A percentile compares a stretch with the other conserved stretches of the same genome.
Conservation (phyloP, 768 basidiomycete species). For the Rhizopogon sp. region DNA sequence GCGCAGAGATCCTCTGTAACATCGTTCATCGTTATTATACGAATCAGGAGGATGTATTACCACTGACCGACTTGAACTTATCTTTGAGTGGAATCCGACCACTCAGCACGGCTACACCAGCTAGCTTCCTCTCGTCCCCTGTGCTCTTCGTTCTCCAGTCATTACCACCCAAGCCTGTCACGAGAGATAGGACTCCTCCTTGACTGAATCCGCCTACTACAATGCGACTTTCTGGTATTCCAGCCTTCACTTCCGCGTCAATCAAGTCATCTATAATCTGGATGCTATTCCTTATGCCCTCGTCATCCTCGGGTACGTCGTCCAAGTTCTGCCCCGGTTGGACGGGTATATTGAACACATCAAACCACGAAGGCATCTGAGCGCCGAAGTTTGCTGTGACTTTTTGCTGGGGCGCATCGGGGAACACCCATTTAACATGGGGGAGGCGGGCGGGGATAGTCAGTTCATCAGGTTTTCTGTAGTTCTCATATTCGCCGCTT, state of each 20-base stretch:
- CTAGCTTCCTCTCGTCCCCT: constrained; percentile 27
- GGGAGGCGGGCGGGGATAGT: constrained; percentile 42
- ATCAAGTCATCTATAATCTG: constrained; percentile 35
- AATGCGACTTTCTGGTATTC: constrained; percentile 36
- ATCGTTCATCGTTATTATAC: background rate
- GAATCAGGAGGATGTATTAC: background rate
- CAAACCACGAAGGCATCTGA: constrained; percentile 4
- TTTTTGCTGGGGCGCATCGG: constrained; percentile 37
- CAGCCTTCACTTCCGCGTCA: constrained; percentile 34
- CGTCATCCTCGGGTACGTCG: constrained; percentile 37
- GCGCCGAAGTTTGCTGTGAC: constrained; percentile 11
- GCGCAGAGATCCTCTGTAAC: constrained; percentile 41
- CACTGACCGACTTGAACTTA: constrained; percentile 33
- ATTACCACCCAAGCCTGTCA: constrained; percentile 40
- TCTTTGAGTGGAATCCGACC: constrained; percentile 41
- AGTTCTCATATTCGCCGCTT: background rate
- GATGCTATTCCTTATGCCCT: constrained; percentile 29
- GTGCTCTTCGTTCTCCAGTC: constrained; percentile 10
- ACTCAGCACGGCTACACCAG: constrained; percentile 36
- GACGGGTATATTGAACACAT: background rate
- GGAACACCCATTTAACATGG: constrained; percentile 31
- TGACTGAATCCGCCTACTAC: constrained; percentile 49
- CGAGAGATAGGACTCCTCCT: constrained; percentile 39
- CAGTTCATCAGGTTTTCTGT: background rate
- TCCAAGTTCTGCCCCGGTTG: constrained; percentile 6